Percentiles rank a stretch among this genome's conserved stretches.
phyloP scores from a whole-genome alignment of 768 basidiomycete species.

The Serendipita indica region DNA sequence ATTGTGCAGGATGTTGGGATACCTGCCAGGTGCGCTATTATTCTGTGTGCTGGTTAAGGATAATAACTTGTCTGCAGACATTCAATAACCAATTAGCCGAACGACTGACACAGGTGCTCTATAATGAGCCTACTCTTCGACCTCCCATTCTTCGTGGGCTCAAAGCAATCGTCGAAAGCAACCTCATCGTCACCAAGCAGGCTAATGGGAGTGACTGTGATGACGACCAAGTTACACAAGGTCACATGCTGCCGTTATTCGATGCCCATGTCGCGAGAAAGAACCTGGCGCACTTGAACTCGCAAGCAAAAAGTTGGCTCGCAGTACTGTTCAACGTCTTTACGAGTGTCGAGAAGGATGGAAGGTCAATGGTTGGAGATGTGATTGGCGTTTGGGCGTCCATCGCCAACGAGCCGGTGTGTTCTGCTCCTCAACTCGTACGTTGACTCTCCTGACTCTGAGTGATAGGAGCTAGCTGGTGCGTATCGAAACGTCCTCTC shows the following conservation, averaged over 20 bases:
- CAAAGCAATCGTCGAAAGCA: constrained; percentile 70
- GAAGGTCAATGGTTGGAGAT: constrained; percentile 64
- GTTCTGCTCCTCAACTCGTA: constrained; percentile 12
- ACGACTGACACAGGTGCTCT: constrained; percentile 86
- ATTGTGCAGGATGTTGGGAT: constrained; percentile 72
- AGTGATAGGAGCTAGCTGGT: constrained; percentile 49
- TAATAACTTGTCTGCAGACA: constrained; percentile 31
- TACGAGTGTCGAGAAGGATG: constrained; percentile 62
- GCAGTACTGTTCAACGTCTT: constrained; percentile 97
- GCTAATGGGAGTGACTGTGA: neutral
- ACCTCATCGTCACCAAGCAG: constrained; percentile 29
- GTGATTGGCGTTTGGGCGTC: constrained; percentile 77
- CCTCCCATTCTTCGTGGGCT: constrained; percentile 70
- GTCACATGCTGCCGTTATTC: constrained; percentile 19
- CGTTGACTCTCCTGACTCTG: constrained; percentile 5
- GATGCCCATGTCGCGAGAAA: constrained; percentile 43
- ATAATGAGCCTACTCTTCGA: constrained; percentile 73
- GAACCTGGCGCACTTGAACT: constrained; percentile 58
- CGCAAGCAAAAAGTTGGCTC: constrained; percentile 82
- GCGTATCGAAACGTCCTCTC: constrained; percentile 67
- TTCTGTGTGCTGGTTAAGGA: neutral
- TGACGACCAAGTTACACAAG: constrained; percentile 14
- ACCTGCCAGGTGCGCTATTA: constrained; percentile 38
- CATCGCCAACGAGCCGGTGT: constrained; percentile 58
- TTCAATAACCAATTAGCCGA: constrained; percentile 67